phyloP scores from a whole-genome alignment of 129 eudicot species.

The Flaveria sonorensis region DNA sequence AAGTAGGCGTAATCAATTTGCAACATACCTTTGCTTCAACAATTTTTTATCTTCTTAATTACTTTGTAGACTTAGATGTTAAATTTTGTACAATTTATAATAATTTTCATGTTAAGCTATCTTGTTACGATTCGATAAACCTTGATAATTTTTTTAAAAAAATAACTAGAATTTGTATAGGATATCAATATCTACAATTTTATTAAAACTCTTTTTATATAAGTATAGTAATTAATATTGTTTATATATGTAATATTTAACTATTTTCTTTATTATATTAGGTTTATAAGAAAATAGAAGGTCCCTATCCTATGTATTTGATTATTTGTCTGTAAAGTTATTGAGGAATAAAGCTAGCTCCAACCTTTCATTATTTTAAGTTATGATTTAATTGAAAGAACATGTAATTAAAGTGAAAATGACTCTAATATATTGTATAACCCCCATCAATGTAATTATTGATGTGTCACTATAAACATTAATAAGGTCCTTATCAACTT shows the following conservation, averaged over 20 bases:
- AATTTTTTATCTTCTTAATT: not conserved
- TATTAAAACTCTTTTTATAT: too few relatives aligned
- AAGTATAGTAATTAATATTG: not conserved
- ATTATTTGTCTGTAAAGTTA: constrained; percentile 18
- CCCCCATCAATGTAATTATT: constrained; percentile 20
- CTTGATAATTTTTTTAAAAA: not conserved
- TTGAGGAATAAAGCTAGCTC: constrained; percentile 39
- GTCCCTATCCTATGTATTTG: constrained; percentile 29
- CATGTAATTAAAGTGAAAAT: constrained; percentile 15
- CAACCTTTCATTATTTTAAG: constrained; percentile 15
- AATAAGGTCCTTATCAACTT: constrained; percentile 23
- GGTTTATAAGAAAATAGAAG: not conserved
- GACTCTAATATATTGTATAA: constrained; percentile 25
- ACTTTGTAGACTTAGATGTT: not conserved
- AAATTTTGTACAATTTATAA: not conserved
- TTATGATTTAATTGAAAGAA: not conserved
- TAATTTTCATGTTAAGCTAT: not conserved
- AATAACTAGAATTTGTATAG: too few relatives aligned
- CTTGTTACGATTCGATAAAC: not conserved
- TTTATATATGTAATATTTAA: not conserved
- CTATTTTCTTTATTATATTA: not conserved
- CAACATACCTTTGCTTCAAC: not conserved
- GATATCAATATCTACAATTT: too few relatives aligned
- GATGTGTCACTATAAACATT: constrained; percentile 14
- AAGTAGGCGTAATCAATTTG: too few relatives aligned